Percentiles rank a stretch among this genome's conserved stretches.
Conservation (phyloP, 257 asterid genomes). For the Forsythia suspensa region DNA sequence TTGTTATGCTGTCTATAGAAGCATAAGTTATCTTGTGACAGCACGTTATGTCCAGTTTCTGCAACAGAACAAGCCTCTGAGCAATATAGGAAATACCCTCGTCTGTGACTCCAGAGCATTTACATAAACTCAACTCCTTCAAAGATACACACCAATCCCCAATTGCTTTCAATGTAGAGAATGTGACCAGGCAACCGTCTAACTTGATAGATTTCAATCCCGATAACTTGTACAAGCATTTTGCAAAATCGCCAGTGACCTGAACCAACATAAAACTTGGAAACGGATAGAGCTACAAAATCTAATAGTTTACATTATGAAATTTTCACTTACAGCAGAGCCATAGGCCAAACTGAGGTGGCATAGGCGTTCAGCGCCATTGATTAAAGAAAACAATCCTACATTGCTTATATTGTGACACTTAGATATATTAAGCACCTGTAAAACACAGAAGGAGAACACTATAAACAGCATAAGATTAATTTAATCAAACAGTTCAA, state of each 20-base stretch:
- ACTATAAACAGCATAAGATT: too few relatives aligned
- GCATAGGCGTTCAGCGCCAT: conserved; percentile 19
- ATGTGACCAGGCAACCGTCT: conserved; percentile 36
- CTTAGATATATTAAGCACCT: conserved; percentile 35
- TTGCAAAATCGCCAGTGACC: conserved; percentile 28
- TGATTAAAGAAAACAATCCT: conserved; percentile 29
- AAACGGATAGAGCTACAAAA: too few relatives aligned
- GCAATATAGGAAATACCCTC: conserved; percentile 33
- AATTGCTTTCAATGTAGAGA: conserved; percentile 25
- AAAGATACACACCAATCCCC: conserved; percentile 27
- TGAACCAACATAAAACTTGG: conserved; percentile 11
- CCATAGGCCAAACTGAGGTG: conserved; percentile 31
- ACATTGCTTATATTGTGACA: conserved; percentile 29
- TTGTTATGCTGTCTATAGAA: conserved; percentile 26
- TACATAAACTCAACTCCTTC: conserved; percentile 33
- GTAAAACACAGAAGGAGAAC: not conserved
- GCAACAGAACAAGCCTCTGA: conserved; percentile 17
- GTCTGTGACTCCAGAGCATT: conserved; percentile 40
- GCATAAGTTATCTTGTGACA: conserved; percentile 33
- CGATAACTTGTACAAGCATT: conserved; percentile 23
- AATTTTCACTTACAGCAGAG: conserved; percentile 19
- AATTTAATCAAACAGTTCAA: not conserved
- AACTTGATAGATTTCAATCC: conserved; percentile 28
- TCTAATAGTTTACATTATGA: too few relatives aligned
- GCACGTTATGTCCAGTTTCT: conserved; percentile 36